Percentiles rank a stretch among this genome's conserved stretches.
Conservation (phyloP, 768 basidiomycete genomes). For the button mushroom (Agaricus bisporus) region DNA sequence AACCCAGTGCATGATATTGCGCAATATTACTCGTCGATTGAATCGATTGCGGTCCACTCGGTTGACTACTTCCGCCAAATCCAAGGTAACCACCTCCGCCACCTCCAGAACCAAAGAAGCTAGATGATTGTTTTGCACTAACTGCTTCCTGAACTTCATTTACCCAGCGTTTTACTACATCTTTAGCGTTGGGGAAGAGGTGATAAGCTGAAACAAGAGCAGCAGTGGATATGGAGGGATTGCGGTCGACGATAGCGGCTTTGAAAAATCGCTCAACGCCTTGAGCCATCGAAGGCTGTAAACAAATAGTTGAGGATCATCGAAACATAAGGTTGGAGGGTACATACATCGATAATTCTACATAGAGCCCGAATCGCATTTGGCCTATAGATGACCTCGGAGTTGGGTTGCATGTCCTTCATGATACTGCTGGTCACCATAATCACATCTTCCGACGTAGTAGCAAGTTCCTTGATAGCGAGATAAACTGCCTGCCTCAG, state of each 20-base stretch:
- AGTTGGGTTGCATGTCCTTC: constrained; percentile 99
- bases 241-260: constrained; percentile 96
- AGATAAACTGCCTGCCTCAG: constrained; percentile 97
- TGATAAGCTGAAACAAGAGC: constrained; percentile 97
- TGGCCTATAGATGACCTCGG: constrained; percentile 96
- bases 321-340: not conserved
- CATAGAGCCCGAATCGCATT: constrained; percentile 96
- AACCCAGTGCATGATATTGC: constrained; percentile 94
- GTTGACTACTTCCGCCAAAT: constrained; percentile 51
- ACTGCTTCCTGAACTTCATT: constrained; percentile 98
- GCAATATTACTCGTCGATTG: constrained; percentile 89
- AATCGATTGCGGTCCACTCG: constrained; percentile 65
- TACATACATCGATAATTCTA: constrained; percentile 92
- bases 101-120: constrained; percentile 52
- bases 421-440: constrained; percentile 99
- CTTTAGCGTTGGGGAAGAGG: constrained; percentile 87
- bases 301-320: constrained; percentile 6
- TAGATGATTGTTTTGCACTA: constrained; percentile 73
- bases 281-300: constrained; percentile 96
- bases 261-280: constrained; percentile 99
- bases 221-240: constrained; percentile 91
- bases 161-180: constrained; percentile 98
- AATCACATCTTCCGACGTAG: constrained; percentile 96
- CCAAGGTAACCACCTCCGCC: constrained; percentile 64
- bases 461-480: constrained; percentile 95